These are phyloP conservation scores for Neurospora sp. DNA, from an alignment of 2,329 filamentous ascomycete genomes.

Conservation along the genomic window DNA sequence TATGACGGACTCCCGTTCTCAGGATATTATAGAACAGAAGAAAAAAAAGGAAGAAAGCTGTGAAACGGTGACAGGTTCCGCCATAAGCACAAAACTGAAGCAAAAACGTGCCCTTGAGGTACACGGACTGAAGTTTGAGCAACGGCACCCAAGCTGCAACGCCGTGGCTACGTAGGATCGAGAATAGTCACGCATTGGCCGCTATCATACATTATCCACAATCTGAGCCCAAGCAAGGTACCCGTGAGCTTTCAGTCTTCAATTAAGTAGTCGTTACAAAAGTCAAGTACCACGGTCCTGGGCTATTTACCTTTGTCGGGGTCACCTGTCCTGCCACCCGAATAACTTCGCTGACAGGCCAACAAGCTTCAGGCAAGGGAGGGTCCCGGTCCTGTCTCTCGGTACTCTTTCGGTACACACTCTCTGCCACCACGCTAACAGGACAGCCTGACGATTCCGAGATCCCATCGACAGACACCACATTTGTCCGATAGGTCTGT, in stretches of 20 bases:
- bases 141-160: background rate
- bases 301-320: background rate
- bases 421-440: background rate
- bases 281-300: background rate
- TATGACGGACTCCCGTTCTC: background rate
- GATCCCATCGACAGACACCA: slow-evolving; percentile 8
- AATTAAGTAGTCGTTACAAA: background rate
- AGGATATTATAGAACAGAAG: background rate
- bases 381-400: background rate
- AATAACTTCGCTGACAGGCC: background rate
- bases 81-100: background rate
- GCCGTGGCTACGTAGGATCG: background rate
- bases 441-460: slow-evolving; percentile 9
- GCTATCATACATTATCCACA: background rate
- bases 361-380: background rate
- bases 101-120: background rate
- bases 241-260: background rate
- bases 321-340: background rate
- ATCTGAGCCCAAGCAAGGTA: background rate
- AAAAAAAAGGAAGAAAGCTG: background rate
- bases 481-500: slow-evolving; percentile 11
- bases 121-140: background rate
- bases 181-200: background rate
- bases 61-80: background rate
- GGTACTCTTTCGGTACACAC: background rate